A percentile compares a stretch with the other conserved stretches of the same genome.
phyloP scores from a whole-genome alignment of 345 rosid species.

The Ailanthus altissimus region DNA sequence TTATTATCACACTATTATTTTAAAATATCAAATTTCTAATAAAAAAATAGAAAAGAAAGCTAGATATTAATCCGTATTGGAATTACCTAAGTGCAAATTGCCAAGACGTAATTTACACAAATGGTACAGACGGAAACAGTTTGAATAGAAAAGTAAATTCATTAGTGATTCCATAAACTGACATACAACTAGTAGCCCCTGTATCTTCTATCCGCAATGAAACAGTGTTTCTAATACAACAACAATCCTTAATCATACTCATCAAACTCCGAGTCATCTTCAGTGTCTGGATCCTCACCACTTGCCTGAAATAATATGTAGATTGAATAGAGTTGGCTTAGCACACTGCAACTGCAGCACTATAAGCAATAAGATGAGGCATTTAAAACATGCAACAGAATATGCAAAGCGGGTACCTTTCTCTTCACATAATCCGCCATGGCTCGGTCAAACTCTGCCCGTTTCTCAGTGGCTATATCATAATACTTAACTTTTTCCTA shows the following conservation, averaged over 20 bases:
- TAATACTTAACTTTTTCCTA: slow-evolving; percentile 95
- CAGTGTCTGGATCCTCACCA: slow-evolving; percentile 59
- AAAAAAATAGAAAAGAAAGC: no score
- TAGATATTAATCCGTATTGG: neutral
- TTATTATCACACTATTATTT: no score
- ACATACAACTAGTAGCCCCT: slow-evolving; percentile 26
- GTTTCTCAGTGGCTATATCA: slow-evolving; percentile 83
- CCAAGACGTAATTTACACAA: slow-evolving; percentile 31
- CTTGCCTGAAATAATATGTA: slow-evolving; percentile 56
- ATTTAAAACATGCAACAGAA: neutral
- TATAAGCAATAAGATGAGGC: neutral
- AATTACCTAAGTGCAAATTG: slow-evolving; percentile 13
- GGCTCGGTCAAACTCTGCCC: slow-evolving; percentile 81
- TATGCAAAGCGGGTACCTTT: slow-evolving; percentile 43
- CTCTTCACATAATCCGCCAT: slow-evolving; percentile 68
- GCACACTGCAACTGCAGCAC: slow-evolving; percentile 3
- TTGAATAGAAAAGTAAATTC: slow-evolving; percentile 13
- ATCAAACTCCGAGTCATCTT: slow-evolving; percentile 64
- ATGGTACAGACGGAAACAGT: slow-evolving; percentile 16
- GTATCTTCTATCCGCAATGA: slow-evolving; percentile 23
- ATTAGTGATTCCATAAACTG: neutral
- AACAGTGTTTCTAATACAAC: slow-evolving; percentile 14
- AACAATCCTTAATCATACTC: slow-evolving; percentile 32
- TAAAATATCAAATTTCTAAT: no score
- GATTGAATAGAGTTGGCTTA: slow-evolving; percentile 13